Base-by-base conservation (phyloP, 495 filamentous ascomycete species). In the Aspergillus wentii region DNA sequence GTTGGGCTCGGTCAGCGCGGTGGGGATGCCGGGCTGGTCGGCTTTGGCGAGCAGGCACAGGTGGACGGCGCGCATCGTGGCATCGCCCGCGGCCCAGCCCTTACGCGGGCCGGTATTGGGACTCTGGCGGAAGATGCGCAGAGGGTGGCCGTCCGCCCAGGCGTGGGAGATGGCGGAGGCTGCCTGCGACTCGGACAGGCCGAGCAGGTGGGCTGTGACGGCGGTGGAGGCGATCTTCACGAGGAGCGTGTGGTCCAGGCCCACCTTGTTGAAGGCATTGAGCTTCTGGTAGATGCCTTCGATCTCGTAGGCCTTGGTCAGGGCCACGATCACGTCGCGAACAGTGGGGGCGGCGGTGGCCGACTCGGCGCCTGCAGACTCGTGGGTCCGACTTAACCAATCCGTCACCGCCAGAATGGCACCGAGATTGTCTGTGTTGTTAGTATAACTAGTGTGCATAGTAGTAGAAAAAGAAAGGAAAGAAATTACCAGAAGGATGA, bases 231-330 rank as follows among this genome's bases (percentile, higher is more conserved):
- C 66, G 3, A 75, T 32, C 35, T 72, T 69, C 22, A 70, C 66
- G 0, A 72, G 49, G 11, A 75, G 56, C 0, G 55, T 55, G 51
- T 72, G 70, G 44, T 75, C 70, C 0, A 74, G 44, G 0, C 71
- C 70, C 16, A 47, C 33, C 0, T 22, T 26, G 35, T 72, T 71
- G 38, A 69, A 65, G 4, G 65, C 45, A 22, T 71, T 71, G 2
- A 35, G 25, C 3, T 64, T 46, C 13, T 62, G 66, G 29, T 64
- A 59, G 28, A 35, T 47, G n/a, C 69, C 70, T 29, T 74, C 69
- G 28, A 74, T 65, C 38, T 74, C 69, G 33, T 72, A 71, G 1
- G 66, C 59, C 42, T 72, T 72, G 40, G 71, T 64, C 28, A 63
- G 26, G 6, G 57, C 61, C 6, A 34, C 30, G 8, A 69, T 43